Conservation (phyloP, 768 basidiomycete species). For the Russula foetens region DNA sequence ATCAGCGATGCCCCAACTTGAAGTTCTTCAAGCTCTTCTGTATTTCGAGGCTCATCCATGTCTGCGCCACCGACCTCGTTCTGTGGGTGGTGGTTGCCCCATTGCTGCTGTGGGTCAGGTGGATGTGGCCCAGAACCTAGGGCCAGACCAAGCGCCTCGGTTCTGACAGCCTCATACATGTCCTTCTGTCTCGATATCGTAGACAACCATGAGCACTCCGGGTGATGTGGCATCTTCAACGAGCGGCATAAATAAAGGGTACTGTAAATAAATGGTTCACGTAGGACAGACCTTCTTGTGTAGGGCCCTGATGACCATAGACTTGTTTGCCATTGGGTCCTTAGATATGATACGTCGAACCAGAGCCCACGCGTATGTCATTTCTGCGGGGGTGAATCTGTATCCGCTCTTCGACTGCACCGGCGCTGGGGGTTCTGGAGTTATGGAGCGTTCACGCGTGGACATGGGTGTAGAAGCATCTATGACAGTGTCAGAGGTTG, state of each 20-base stretch:
- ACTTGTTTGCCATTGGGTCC: neutral
- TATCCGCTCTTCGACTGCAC: conserved; percentile 8
- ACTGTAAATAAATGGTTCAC: neutral
- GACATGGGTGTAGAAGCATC: neutral
- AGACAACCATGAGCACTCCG: conserved; percentile 42
- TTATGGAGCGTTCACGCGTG: neutral
- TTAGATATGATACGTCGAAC: conserved; percentile 9
- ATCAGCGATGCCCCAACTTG: conserved; percentile 9
- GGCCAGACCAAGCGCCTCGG: neutral
- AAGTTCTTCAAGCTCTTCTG: conserved; percentile 9
- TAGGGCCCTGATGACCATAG: neutral
- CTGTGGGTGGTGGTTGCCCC: neutral
- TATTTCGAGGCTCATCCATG: neutral
- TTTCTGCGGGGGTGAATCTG: conserved; percentile 14
- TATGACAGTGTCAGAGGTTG: conserved; percentile 5
- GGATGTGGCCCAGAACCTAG: neutral
- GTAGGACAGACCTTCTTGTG: conserved; percentile 4
- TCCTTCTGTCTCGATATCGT: conserved; percentile 29
- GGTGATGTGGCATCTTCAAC: conserved; percentile 54
- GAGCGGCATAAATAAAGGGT: neutral
- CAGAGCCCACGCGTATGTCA: conserved; percentile 13
- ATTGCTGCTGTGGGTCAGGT: neutral
- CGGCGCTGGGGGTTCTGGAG: conserved; percentile 7
- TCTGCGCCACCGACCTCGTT: neutral
- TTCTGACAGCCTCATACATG: conserved; percentile 40